These are phyloP conservation scores for Starmerella vitae DNA, from an alignment of 805 yeast species.

Conservation along the genomic window DNA sequence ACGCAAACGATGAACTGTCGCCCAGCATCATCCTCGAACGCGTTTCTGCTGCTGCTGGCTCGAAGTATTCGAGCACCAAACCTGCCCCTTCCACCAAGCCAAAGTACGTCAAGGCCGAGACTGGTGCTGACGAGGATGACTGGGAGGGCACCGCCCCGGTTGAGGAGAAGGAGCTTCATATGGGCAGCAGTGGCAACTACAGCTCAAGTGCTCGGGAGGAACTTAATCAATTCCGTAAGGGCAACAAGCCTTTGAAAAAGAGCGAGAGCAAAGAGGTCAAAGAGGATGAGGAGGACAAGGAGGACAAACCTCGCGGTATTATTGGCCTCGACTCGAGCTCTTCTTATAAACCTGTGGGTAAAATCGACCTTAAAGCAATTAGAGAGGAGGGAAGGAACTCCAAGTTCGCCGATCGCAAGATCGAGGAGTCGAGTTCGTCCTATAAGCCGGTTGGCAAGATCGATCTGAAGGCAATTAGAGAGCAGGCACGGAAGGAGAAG, in stretches of 20 bases:
- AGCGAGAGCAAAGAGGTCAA: conserved; percentile 22
- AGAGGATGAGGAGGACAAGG: not conserved
- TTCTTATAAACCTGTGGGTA: conserved; percentile 28
- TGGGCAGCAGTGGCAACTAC: conserved; percentile 7
- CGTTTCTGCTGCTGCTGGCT: conserved; percentile 87
- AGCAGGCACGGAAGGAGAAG: conserved; percentile 25
- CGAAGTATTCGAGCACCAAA: conserved; percentile 52
- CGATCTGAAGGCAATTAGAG: conserved; percentile 35
- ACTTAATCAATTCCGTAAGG: conserved; percentile 12
- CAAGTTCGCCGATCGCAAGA: conserved; percentile 25
- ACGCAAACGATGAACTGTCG: conserved; percentile 81
- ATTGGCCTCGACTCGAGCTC: conserved; percentile 19
- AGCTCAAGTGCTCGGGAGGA: conserved; percentile 15
- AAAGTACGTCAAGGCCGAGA: conserved; percentile 26
- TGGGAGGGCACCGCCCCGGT: conserved; percentile 46
- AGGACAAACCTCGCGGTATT: conserved; percentile 6
- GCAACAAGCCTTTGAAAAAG: conserved; percentile 27
- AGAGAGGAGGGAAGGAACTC: conserved; percentile 23
- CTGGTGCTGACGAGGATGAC: conserved; percentile 40
- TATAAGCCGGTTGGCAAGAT: conserved; percentile 54
- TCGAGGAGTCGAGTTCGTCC: conserved; percentile 32
- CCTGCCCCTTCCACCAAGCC: conserved; percentile 26
- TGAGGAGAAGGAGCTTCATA: conserved; percentile 20
- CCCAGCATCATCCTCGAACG: conserved; percentile 60
- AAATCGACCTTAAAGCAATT: conserved; percentile 26